Evolutionary conservation across 2,329 filamentous ascomycete species (phyloP), one percentile per base, ranked within the genome.

Genomic region (Falciphora oryzae): DNA sequence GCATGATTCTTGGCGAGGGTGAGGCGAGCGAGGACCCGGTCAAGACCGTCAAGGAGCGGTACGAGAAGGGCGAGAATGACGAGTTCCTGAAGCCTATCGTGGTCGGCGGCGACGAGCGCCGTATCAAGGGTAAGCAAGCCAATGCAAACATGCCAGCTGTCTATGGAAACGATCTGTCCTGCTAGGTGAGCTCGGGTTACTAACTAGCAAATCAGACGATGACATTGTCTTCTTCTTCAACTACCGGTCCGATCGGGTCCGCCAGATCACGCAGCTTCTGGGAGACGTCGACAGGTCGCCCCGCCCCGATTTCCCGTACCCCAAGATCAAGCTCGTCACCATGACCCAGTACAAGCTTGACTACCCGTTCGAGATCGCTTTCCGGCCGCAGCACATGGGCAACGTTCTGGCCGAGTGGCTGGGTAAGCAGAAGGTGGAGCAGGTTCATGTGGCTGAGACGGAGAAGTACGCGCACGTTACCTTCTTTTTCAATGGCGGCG

Each of bases 211-310:
- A 28, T 29, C 69, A 93, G 93, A 98, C 74, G 85, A 90, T 70
- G 95, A 99, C 75, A 94, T 92, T 64, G 85, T 98, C 73, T 98
- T 98, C 86, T 98, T 98, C 87, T 99, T 99, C 91, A 99, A 99
- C 88, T 99, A 99, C 85, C 92, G 95, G 74, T 98, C 95, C 65
- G 95, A 99, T 77, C 93, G 95, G 77, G 94, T 94, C 63, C 91
- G 95, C 71, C 95, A 99, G 79, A 90, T 99, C 76, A 96, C 93
- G 62, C 95, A 98, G 80, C 85, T 99, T 59, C 83, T 99, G 64
- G 95, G 95, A 71, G 91, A 91, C 76, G 89, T 94, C 74, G 95
- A 99, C 81, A 91, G 92, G 73, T 96, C 92, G 29, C 93, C 93
- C 65, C 86, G 86, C 70, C 91, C 93, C 70, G 92, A 97, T 78